Conservation (phyloP, 2,329 filamentous ascomycete genomes). For the Paecilomyces formosus region DNA sequence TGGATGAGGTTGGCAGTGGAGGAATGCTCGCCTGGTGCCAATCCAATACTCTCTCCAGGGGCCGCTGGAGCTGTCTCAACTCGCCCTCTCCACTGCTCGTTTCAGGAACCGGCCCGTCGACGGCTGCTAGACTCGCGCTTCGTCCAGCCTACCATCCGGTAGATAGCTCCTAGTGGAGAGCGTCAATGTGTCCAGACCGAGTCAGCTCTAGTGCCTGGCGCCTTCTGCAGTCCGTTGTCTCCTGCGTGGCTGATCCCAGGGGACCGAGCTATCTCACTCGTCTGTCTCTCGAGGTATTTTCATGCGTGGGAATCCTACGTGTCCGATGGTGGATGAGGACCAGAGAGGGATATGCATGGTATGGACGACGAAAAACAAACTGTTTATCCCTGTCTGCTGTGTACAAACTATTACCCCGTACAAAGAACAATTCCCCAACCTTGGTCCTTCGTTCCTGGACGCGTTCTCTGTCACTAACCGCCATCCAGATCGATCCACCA, state of each 20-base stretch:
- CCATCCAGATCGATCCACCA: not conserved
- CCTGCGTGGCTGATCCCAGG: not conserved
- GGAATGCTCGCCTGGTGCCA: not conserved
- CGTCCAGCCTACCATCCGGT: not conserved
- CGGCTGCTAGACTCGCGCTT: not conserved
- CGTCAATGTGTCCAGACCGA: not conserved
- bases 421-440: not conserved
- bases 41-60: not conserved
- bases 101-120: not conserved
- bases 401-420: too few species aligned
- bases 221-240: not conserved
- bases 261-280: not conserved
- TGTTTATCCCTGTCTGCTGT: not conserved
- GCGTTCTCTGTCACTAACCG: not conserved
- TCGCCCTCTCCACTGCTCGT: not conserved
- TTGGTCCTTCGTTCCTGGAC: not conserved
- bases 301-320: not conserved
- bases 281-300: not conserved
- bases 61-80: not conserved
- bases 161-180: not conserved
- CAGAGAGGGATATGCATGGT: too few species aligned
- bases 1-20: not conserved
- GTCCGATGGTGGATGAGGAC: not conserved
- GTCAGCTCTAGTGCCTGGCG: not conserved
- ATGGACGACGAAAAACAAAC: not conserved